Evolutionary conservation across 2,329 filamentous ascomycete genomes (phyloP), one percentile per base, ranked within the genome.

Genomic region (Venturia asperata): DNA sequence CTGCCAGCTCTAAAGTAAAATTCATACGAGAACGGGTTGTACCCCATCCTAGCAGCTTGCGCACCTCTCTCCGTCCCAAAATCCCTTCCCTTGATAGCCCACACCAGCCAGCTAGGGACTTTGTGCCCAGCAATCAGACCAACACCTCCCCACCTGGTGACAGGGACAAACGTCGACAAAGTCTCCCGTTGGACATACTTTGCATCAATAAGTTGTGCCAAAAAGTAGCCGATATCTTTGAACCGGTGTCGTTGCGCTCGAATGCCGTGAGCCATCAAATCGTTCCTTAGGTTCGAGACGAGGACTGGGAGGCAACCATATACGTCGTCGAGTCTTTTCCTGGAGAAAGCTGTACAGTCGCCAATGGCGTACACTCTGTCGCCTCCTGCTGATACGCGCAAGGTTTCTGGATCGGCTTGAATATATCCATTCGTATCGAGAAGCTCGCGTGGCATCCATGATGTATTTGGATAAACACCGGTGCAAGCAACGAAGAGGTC

Each of bases 401-500:
- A 73, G 0, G 78, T 81, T 11, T 70, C 62, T 0, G 68, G 68
- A 68, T 85, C 78, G 5, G 79, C 80, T 30, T 74, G 73, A 56
- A 87, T 79, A 71, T 80, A 81, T 13, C 80, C 80, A 5, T 70
- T 72, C 0, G 74, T 71, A 66, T 78, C 74, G 4, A 85, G 75
- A 43, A 83, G 77, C 5, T 75, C 70, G 4, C 69, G 62, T 0
- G 83, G 81, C 1, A 86, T 72, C 70, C 79, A 86, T 7, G 74
- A 75, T 30, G 78, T 81, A 71, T 83, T 85, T 0, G 83, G 83
- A 5, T 73, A 69, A 15, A 79, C 79, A 37, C 83, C 83, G 13
- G 78, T 77, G 0, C 81, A 81, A 3, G 74, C 69, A 49, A 77
- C 71, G 68, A 74, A 77, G 1, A 76, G 64, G 64, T 78, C 76